Evolutionary conservation across 495 filamentous ascomycete species (phyloP).

Genomic region (Viridothelium virens): DNA sequence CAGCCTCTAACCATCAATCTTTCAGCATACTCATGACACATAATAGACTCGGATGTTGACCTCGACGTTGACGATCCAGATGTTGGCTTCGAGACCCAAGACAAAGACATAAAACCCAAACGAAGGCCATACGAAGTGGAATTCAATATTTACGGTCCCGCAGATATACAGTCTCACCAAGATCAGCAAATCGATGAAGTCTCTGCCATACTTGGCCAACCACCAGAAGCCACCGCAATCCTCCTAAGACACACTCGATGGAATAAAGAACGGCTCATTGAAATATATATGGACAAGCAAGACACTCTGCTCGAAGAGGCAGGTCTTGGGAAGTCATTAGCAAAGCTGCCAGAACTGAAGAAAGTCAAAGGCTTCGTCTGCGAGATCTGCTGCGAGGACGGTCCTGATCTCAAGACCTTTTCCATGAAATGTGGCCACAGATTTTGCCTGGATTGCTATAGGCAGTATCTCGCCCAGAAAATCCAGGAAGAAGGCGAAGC

Average conservation of each 20-base stretch:
- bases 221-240: slow-evolving; percentile 81
- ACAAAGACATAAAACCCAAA: slow-evolving; percentile 65
- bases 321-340: slow-evolving; percentile 62
- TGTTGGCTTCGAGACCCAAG: slow-evolving; percentile 59
- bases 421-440: slow-evolving; percentile 93
- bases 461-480: slow-evolving; percentile 83
- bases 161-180: slow-evolving; percentile 75
- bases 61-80: slow-evolving; percentile 70
- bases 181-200: slow-evolving; percentile 79
- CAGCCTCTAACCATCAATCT: slow-evolving; percentile 11
- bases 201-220: slow-evolving; percentile 75
- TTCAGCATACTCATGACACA: neutral
- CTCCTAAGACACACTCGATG: slow-evolving; percentile 80
- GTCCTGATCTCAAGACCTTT: slow-evolving; percentile 69
- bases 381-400: slow-evolving; percentile 95
- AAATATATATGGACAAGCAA: slow-evolving; percentile 84
- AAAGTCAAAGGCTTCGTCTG: slow-evolving; percentile 71
- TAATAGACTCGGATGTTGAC: slow-evolving; percentile 41
- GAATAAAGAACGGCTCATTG: slow-evolving; percentile 92
- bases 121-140: slow-evolving; percentile 76
- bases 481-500: slow-evolving; percentile 93
- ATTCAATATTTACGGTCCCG: slow-evolving; percentile 69
- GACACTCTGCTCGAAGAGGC: slow-evolving; percentile 74
- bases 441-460: slow-evolving; percentile 91
- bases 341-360: slow-evolving; percentile 61